Conservation (phyloP, 345 rosid species). For the Heritiera fomes region DNA sequence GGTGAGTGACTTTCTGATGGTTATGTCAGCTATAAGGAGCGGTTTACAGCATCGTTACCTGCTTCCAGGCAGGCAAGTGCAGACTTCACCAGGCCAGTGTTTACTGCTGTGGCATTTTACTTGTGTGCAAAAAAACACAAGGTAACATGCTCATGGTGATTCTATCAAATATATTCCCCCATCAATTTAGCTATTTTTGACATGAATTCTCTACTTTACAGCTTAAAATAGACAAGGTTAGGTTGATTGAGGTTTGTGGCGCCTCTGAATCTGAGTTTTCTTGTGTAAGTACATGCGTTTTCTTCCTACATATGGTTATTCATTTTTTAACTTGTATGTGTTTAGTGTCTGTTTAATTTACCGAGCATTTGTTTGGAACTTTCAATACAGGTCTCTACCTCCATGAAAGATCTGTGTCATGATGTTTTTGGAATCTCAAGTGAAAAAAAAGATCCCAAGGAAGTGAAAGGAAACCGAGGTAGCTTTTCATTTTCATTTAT, state of each 20-base stretch:
- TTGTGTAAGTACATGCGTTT: slow-evolving; percentile 52
- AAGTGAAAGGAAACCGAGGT: slow-evolving; percentile 62
- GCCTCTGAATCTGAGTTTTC: slow-evolving; percentile 84
- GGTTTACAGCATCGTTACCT: slow-evolving; percentile 77
- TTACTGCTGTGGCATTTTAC: slow-evolving; percentile 88
- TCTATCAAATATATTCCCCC: not conserved
- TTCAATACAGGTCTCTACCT: slow-evolving; percentile 47
- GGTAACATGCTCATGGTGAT: slow-evolving; percentile 32
- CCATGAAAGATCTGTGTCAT: slow-evolving; percentile 69
- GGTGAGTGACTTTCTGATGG: slow-evolving; percentile 16
- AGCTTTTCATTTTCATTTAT: slow-evolving; percentile 7
- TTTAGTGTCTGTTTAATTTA: not conserved
- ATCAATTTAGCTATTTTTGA: not conserved
- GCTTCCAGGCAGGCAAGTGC: slow-evolving; percentile 68
- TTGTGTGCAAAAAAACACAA: slow-evolving; percentile 79
- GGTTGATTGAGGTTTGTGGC: slow-evolving; percentile 89
- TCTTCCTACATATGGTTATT: not conserved
- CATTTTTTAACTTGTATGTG: not conserved
- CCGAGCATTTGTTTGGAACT: not conserved
- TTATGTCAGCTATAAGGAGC: slow-evolving; percentile 63
- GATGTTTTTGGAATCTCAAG: slow-evolving; percentile 52
- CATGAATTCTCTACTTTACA: slow-evolving; percentile 32
- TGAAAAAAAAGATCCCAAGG: slow-evolving; percentile 55
- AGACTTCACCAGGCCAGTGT: slow-evolving; percentile 80
- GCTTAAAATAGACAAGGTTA: slow-evolving; percentile 84